A percentile compares a stretch with the other conserved stretches of the same genome.
Evolutionary conservation across 1,284 basidiomycete species (phyloP).

Genomic region (Irpex lacteus): DNA sequence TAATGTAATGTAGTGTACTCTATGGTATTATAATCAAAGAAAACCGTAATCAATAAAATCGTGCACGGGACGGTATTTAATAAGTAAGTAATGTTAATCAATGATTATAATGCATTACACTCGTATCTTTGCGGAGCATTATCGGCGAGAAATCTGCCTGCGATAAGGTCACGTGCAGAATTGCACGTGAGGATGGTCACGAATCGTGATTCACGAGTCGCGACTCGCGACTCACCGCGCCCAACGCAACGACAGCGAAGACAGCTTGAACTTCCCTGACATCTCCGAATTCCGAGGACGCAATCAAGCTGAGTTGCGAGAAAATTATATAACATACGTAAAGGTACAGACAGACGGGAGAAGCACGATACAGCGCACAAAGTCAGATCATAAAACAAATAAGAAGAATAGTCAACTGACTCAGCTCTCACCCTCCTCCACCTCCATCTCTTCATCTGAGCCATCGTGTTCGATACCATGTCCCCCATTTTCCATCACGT

Average conservation of each 20-base stretch:
- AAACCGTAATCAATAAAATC: too few species aligned
- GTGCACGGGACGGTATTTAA: too few species aligned
- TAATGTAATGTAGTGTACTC: too few species aligned
- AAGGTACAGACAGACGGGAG: conserved; percentile 8
- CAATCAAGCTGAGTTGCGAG: neutral
- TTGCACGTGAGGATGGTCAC: neutral
- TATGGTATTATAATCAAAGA: too few species aligned
- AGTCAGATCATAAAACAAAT: conserved; percentile 2
- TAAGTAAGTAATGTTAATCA: too few species aligned
- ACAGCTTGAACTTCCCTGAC: neutral
- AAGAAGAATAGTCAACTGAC: neutral
- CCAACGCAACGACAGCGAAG: too few species aligned
- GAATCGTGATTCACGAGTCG: neutral
- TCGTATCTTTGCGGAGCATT: too few species aligned
- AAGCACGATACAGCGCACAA: conserved; percentile 5
- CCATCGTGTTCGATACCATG: conserved; percentile 13
- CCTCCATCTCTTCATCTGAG: conserved; percentile 18
- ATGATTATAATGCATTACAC: too few species aligned
- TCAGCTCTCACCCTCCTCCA: conserved; percentile 18
- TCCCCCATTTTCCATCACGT: conserved; percentile 22
- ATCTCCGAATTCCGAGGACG: neutral
- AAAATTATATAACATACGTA: conserved; percentile 1
- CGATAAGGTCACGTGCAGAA: neutral
- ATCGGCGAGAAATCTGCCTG: neutral
- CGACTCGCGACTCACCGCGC: too few species aligned